phyloP scores from a whole-genome alignment of 148 eudicot genomes.

The Pouteria glomerata region DNA sequence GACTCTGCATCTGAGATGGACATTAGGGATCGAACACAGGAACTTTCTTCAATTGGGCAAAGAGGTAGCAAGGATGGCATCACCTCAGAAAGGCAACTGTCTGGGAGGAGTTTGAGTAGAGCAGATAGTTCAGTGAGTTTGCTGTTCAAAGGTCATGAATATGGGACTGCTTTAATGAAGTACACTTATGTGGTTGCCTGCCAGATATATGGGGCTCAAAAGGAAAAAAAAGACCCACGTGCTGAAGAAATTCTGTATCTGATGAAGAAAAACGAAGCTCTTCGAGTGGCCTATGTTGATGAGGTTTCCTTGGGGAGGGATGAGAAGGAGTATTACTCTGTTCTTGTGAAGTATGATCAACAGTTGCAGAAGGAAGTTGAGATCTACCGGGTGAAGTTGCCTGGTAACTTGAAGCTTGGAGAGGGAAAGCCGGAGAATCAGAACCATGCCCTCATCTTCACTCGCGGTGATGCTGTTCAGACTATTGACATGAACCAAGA shows the following conservation, averaged over 20 bases:
- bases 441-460: constrained; percentile 86
- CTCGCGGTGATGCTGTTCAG: constrained; percentile 93
- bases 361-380: constrained; percentile 75
- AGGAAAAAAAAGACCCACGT: constrained; percentile 60
- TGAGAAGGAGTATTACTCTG: constrained; percentile 72
- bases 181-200: constrained; percentile 57
- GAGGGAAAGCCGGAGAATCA: constrained; percentile 98
- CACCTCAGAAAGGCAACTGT: constrained; percentile 36
- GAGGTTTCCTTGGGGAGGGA: constrained; percentile 63
- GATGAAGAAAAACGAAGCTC: constrained; percentile 84
- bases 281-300: constrained; percentile 94
- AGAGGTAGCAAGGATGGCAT: constrained; percentile 34
- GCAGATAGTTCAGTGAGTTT: constrained; percentile 31
- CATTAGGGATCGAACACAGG: constrained; percentile 65
- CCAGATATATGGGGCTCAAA: constrained; percentile 50
- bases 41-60: constrained; percentile 56
- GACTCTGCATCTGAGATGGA: constrained; percentile 98
- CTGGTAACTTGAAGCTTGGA: constrained; percentile 90
- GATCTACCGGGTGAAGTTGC: constrained; percentile 78
- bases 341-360: constrained; percentile 89
- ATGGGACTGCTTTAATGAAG: constrained; percentile 53
- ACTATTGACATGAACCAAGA: constrained; percentile 98
- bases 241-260: constrained; percentile 79
- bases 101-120: constrained; percentile 51
- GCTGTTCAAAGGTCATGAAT: constrained; percentile 46